phyloP scores from a whole-genome alignment of 202 grass and related monocot species.

The Digitaria exilis region DNA sequence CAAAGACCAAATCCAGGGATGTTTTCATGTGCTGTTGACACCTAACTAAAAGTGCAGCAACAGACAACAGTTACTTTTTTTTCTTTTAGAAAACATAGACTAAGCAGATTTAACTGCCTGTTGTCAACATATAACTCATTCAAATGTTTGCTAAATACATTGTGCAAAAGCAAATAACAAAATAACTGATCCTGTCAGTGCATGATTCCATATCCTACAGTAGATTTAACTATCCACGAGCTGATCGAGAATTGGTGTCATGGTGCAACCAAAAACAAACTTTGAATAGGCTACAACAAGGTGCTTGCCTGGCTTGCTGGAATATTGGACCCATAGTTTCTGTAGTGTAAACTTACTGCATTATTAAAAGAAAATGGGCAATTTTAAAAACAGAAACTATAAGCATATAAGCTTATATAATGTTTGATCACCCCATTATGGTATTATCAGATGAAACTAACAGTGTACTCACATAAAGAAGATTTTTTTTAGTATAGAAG shows the following conservation, averaged over 20 bases:
- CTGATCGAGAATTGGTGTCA: slow-evolving; percentile 6
- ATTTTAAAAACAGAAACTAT: slow-evolving; percentile 24
- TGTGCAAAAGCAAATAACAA: not conserved
- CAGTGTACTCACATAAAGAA: slow-evolving; percentile 3
- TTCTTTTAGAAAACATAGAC: slow-evolving; percentile 18
- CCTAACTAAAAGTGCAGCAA: too few species aligned
- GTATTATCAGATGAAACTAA: slow-evolving; percentile 20
- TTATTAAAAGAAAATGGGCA: not conserved
- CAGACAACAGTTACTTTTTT: not conserved
- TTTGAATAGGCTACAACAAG: slow-evolving; percentile 9
- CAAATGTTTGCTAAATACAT: slow-evolving; percentile 22
- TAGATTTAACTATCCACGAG: not conserved
- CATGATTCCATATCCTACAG: slow-evolving; percentile 4
- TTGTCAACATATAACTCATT: slow-evolving; percentile 3
- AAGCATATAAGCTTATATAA: not conserved
- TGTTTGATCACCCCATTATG: slow-evolving; percentile 17
- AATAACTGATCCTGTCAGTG: not conserved
- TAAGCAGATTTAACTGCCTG: not conserved
- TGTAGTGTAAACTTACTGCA: slow-evolving; percentile 6
- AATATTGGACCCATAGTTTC: slow-evolving; percentile 19
- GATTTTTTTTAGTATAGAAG: slow-evolving; percentile 26
- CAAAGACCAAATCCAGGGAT: slow-evolving; percentile 12
- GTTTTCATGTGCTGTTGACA: too few species aligned
- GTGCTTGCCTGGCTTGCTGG: slow-evolving; percentile 8
- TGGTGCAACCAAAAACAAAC: slow-evolving; percentile 15